Conservation (phyloP, 1,284 basidiomycete species). For the Moesziomyces parantarcticus region DNA sequence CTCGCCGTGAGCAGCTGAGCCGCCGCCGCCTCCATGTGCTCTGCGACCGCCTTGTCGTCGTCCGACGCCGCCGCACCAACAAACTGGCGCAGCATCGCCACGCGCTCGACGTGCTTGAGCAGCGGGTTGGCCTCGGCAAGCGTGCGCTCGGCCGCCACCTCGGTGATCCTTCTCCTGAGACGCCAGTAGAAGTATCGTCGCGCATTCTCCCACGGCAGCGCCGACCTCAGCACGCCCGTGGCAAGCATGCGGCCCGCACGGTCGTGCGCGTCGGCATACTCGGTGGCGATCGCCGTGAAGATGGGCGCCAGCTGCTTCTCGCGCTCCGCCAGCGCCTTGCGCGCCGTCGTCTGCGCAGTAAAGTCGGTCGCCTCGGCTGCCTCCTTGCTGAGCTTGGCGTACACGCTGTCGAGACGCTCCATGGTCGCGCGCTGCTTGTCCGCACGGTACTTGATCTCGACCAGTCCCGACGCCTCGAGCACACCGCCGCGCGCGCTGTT, state of each 20-base stretch:
- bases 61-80: constrained; percentile 53
- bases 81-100: constrained; percentile 53
- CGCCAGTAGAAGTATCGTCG: constrained; percentile 94
- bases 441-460: constrained; percentile 73
- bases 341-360: constrained; percentile 70
- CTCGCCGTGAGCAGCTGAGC: constrained; percentile 47
- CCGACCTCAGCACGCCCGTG: constrained; percentile 84
- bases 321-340: constrained; percentile 77
- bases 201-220: constrained; percentile 77
- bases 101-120: constrained; percentile 58
- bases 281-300: constrained; percentile 90
- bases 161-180: constrained; percentile 74
- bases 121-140: constrained; percentile 64
- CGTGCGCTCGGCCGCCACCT: constrained; percentile 50
- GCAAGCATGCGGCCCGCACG: constrained; percentile 97
- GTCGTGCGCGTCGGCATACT: constrained; percentile 97
- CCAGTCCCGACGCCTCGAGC: constrained; percentile 91
- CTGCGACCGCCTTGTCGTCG: constrained; percentile 57
- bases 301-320: constrained; percentile 87
- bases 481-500: constrained; percentile 92
- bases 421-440: constrained; percentile 89
- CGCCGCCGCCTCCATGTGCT: constrained; percentile 60
- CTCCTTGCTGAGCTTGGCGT: constrained; percentile 82
- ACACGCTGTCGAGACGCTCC: constrained; percentile 89
- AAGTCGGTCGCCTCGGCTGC: constrained; percentile 75